phyloP scores from a whole-genome alignment of 805 yeast species.

The Metschnikowia kunwiensis region DNA sequence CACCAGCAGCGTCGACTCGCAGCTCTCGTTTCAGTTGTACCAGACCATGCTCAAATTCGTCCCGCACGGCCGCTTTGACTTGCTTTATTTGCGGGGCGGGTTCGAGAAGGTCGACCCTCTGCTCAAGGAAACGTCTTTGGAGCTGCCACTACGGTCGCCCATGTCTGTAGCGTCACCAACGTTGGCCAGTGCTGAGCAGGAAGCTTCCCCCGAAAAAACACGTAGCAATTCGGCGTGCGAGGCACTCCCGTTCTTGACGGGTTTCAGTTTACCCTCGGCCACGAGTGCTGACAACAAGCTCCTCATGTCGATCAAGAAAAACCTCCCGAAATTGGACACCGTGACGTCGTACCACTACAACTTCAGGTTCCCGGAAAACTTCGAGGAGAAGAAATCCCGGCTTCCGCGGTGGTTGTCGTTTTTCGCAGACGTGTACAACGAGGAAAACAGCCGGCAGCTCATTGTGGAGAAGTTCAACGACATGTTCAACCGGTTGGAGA shows the following conservation, averaged over 20 bases:
- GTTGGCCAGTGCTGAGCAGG: neutral
- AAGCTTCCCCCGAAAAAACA: neutral
- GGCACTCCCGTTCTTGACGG: constrained; percentile 28
- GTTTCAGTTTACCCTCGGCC: constrained; percentile 42
- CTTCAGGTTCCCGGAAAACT: constrained; percentile 23
- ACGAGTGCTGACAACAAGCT: constrained; percentile 36
- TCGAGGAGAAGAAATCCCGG: constrained; percentile 12
- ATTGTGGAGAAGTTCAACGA: constrained; percentile 25
- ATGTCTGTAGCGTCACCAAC: constrained; percentile 11
- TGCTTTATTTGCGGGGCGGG: constrained; percentile 30
- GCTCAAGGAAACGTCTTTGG: constrained; percentile 9
- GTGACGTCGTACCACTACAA: constrained; percentile 20
- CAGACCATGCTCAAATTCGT: constrained; percentile 35
- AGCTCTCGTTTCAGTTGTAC: constrained; percentile 27
- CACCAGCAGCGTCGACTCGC: constrained; percentile 21
- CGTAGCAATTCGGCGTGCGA: constrained; percentile 2
- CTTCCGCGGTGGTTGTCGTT: constrained; percentile 37
- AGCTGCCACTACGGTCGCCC: constrained; percentile 14
- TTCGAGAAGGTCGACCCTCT: constrained; percentile 15
- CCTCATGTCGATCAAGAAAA: constrained; percentile 35
- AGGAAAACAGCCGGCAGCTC: constrained; percentile 16
- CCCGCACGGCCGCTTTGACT: constrained; percentile 20
- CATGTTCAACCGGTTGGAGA: constrained; percentile 39
- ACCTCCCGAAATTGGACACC: constrained; percentile 26
- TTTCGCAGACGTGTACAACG: constrained; percentile 18